Conservation (phyloP, 2,329 filamentous ascomycete species). For the Byssoonygena ceratinophila region DNA sequence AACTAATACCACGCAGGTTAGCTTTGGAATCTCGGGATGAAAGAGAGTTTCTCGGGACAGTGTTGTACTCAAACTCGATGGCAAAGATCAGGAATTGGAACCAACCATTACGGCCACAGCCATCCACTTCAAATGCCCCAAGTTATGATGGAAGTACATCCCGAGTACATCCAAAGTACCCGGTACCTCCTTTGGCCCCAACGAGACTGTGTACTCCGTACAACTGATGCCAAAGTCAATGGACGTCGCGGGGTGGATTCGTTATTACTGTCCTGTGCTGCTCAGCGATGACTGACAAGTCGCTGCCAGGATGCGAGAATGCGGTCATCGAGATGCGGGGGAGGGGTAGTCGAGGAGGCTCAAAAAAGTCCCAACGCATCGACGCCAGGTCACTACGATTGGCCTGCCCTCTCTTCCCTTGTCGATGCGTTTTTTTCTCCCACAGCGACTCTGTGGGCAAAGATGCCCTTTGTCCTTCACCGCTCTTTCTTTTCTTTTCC, state of each 20-base stretch:
- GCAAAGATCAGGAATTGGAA: neutral
- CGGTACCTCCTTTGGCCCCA: neutral
- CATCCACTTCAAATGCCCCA: too few species aligned
- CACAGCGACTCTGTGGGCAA: neutral
- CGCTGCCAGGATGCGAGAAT: too few species aligned
- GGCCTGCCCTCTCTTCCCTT: neutral
- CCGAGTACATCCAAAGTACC: neutral
- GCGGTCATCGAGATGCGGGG: too few species aligned
- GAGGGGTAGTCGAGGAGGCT: too few species aligned
- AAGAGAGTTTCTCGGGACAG: neutral
- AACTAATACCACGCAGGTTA: neutral
- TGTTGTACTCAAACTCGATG: neutral
- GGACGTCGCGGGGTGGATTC: neutral
- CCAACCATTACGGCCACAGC: too few species aligned
- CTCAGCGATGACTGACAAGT: too few species aligned
- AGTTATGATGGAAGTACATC: neutral
- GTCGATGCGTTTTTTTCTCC: neutral
- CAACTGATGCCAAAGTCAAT: neutral
- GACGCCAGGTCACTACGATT: neutral
- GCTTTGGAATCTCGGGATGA: neutral
- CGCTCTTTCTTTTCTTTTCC: slow-evolving; percentile 3
- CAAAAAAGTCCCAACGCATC: neutral
- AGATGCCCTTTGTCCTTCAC: neutral
- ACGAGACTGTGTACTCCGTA: neutral
- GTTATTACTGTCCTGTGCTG: neutral